Evolutionary conservation across 139 green algal species (phyloP).

Genomic region (Coelastrella sp.): DNA sequence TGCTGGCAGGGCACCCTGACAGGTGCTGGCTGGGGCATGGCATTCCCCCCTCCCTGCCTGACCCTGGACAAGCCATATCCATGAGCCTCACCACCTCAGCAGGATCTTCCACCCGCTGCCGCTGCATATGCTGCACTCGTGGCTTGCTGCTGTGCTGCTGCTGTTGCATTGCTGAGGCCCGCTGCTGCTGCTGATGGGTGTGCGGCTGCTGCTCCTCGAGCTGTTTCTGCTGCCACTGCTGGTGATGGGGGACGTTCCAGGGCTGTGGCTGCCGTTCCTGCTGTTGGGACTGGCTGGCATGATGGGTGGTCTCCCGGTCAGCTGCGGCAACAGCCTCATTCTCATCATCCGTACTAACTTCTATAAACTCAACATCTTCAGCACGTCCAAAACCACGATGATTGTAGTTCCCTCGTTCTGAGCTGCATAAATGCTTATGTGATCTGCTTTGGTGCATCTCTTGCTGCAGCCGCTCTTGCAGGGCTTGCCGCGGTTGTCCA

Average conservation of each 20-base stretch:
- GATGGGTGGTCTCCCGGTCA: neutral
- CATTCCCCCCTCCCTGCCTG: neutral
- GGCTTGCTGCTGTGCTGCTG: neutral
- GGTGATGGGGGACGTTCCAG: neutral
- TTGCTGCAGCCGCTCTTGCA: conserved; percentile 34
- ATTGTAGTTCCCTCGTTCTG: neutral
- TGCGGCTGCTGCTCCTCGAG: neutral
- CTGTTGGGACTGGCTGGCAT: neutral
- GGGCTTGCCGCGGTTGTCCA: conserved; percentile 22
- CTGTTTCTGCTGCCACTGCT: conserved; percentile 10
- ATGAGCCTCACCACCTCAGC: neutral
- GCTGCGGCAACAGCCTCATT: conserved; percentile 5
- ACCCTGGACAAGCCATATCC: neutral
- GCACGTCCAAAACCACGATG: neutral
- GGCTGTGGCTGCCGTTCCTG: conserved; percentile 11
- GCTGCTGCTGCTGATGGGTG: neutral
- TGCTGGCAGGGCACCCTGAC: neutral
- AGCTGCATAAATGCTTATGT: neutral
- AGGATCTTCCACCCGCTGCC: neutral
- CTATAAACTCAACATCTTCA: neutral
- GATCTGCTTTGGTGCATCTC: neutral
- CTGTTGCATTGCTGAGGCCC: neutral
- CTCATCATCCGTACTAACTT: neutral
- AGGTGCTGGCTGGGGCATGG: neutral
- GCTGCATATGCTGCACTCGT: neutral